Conservation (phyloP, 2,329 filamentous ascomycete species). For the Blastomyces percursus region DNA sequence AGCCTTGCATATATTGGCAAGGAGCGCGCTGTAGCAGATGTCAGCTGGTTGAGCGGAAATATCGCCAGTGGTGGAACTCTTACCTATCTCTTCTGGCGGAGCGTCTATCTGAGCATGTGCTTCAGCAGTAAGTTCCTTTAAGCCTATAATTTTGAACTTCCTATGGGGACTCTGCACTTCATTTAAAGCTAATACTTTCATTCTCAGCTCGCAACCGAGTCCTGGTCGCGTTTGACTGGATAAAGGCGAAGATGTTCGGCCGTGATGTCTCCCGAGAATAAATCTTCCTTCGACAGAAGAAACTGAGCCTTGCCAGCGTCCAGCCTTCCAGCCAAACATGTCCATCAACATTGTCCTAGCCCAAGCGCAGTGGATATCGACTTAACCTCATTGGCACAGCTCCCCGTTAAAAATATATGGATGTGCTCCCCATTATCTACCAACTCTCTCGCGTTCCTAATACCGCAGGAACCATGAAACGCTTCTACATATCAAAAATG, state of each 20-base stretch:
- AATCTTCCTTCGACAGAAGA: conserved; percentile 3
- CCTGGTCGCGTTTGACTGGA: conserved; percentile 85
- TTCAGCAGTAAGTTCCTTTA: conserved; percentile 70
- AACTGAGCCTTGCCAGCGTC: background rate
- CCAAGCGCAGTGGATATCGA: background rate
- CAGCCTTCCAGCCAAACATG: background rate
- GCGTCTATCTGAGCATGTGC: conserved; percentile 98
- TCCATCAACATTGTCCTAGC: too few relatives aligned
- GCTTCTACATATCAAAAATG: background rate
- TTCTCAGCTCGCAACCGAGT: conserved; percentile 75
- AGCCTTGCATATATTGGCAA: conserved; percentile 95
- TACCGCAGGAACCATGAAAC: background rate
- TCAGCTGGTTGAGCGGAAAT: conserved; percentile 95
- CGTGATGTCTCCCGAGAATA: conserved; percentile 61
- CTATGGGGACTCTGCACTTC: conserved; percentile 1
- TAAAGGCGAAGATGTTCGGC: conserved; percentile 93
- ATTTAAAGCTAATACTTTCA: background rate
- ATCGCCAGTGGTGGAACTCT: conserved; percentile 84
- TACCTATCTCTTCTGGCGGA: conserved; percentile 98
- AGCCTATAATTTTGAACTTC: background rate
- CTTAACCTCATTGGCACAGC: background rate
- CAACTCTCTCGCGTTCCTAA: background rate
- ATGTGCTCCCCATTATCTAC: background rate
- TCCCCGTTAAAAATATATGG: background rate
- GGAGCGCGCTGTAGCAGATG: conserved; percentile 94